phyloP scores from a whole-genome alignment of 148 eudicot species.

The Selenicereus undatus region DNA sequence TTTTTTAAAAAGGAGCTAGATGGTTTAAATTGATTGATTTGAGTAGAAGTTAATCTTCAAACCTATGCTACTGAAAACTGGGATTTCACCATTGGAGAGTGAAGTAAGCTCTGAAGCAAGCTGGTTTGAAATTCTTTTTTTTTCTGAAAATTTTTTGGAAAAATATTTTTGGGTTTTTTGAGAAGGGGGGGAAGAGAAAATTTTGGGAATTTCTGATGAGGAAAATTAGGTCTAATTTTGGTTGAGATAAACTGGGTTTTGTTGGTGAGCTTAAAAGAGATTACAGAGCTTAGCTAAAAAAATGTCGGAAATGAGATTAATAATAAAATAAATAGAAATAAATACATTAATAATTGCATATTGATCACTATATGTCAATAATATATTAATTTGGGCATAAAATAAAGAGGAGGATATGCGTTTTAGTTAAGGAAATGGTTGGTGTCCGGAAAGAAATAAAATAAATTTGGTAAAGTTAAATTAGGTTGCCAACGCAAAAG shows the following conservation, averaged over 20 bases:
- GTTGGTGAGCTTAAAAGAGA: conserved; percentile 32
- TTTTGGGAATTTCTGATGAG: conserved; percentile 6
- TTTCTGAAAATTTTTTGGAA: conserved; percentile 6
- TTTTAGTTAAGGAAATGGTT: conserved; percentile 75
- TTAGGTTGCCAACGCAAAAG: conserved; percentile 97
- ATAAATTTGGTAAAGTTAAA: conserved; percentile 75
- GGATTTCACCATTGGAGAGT: conserved; percentile 25
- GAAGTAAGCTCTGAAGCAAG: conserved; percentile 15
- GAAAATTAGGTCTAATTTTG: conserved; percentile 44
- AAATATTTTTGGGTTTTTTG: conserved; percentile 20
- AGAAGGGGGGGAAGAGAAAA: conserved; percentile 2
- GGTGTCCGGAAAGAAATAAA: conserved; percentile 53
- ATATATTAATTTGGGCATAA: conserved; percentile 33
- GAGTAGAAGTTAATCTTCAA: conserved; percentile 40
- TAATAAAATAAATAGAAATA: conserved; percentile 32
- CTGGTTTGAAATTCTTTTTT: conserved; percentile 14
- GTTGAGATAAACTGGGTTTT: conserved; percentile 42
- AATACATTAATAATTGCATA: conserved; percentile 44
- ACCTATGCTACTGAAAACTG: conserved; percentile 20
- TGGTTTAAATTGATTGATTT: conserved; percentile 22
- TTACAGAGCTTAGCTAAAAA: conserved; percentile 21
- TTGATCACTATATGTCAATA: conserved; percentile 26
- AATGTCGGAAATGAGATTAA: conserved; percentile 39
- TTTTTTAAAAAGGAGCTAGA: background rate
- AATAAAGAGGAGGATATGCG: conserved; percentile 54